Base-by-base conservation (phyloP, 257 asterid genomes). In the Gentiana dahurica region DNA sequence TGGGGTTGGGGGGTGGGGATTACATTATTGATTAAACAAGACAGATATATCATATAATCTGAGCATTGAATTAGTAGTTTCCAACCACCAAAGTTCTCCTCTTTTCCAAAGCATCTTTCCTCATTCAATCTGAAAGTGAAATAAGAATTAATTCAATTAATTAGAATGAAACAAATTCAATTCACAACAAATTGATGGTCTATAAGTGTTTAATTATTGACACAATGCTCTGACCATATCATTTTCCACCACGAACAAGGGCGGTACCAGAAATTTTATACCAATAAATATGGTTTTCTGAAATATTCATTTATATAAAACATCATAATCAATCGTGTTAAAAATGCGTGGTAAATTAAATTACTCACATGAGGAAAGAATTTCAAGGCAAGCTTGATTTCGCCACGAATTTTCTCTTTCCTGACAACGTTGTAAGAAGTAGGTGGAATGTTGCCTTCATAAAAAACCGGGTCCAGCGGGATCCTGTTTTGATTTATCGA, bases 311-410 rank as follows among this genome's bases (percentile, higher is more conserved):
- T 24, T 1, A 24, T 24, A 24, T 24, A 24, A 24, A 24, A 24
- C 24, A 24, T 24, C 24, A 24, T 24, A 24, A 24, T 24, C 0
- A 24, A 24, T 24, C 0, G 24, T 24, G 3, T 39, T 39, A 39
- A 1, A 39, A 39, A 8, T 39, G 2, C 45, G 8, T 4, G 45
- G 8, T 41, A 5, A 41, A 5, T 4, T 15, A 51, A 50, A 56
- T 57, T 33, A 11, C 54, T 39, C 8, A 82, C 95, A 89, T 83
- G 72, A 34, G 13, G 69, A 47, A 67, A 67, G 75, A 90, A 90
- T 48, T 74, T 79, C 70, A 87, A 94, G 69, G 91, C 89, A 60
- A 90, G 67, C 73, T 53, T 81, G 45, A 90, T 73, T 80, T 84
- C 89, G 58, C 98, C 96, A 68, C 85, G 45, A 61, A 72, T 84